Conservation (phyloP, 345 rosid species). For the Excoecaria cochinchinensis region DNA sequence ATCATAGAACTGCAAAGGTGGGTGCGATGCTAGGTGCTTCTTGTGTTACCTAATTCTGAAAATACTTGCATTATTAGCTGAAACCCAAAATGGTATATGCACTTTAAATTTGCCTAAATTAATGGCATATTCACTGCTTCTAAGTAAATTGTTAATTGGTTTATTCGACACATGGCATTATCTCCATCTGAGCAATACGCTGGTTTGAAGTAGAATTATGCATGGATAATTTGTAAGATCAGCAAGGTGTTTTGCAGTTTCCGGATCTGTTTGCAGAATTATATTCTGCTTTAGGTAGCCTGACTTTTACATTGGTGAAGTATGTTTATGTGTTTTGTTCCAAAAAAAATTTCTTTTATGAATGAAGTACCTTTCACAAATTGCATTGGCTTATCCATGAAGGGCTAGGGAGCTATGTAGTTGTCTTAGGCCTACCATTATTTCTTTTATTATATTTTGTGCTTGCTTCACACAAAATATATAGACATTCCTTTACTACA, state of each 20-base stretch:
- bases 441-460: neutral
- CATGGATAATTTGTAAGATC: neutral
- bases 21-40: neutral
- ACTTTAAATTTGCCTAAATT: neutral
- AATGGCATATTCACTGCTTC: neutral
- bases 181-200: neutral
- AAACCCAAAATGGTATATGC: neutral
- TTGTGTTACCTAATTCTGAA: neutral
- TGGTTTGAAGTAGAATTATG: neutral
- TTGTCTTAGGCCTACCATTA: neutral
- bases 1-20: neutral
- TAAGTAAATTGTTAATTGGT: neutral
- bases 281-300: neutral
- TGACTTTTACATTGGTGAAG: neutral
- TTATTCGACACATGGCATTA: neutral
- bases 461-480: neutral
- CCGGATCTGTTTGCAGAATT: neutral
- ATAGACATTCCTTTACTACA: neutral
- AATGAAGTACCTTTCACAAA: neutral
- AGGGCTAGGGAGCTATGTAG: neutral
- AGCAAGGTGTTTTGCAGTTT: neutral
- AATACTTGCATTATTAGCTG: neutral
- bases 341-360: neutral
- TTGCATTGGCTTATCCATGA: neutral
- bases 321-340: neutral